Base-by-base conservation (phyloP, 257 asterid species). In the Ophiorrhiza pumila region DNA sequence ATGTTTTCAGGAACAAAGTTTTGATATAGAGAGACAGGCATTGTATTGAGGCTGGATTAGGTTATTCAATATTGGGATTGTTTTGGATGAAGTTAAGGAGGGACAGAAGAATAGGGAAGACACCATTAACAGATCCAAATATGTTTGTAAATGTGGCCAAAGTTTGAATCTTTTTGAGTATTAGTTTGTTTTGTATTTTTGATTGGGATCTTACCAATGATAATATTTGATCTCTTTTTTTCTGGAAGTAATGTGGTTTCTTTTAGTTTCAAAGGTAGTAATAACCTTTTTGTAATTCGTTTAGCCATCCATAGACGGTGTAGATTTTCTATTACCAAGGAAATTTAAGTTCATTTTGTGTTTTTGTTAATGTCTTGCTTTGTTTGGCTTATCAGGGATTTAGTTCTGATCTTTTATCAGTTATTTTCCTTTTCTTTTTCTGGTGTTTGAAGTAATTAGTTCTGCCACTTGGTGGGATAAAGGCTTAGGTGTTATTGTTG, bases 1-100 rank as follows among this genome's bases (percentile, higher is more conserved):
- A 65, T 68, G 45, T 37, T 80, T 89, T 77, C 96, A 91, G 93
- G 90, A 89, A 79, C 89, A 91, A 91, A 83, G 96, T 91, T 85
- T 80, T 88, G 90, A 90, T 90, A 81, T 91, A 88, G 89, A 81
- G 89, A 81, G 55, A 17, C 17, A 53, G 77, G 78, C 80, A 59
- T 37, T 70, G n/a, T 11, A 46, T 42, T 59, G 75, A 29, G n/a
- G 79, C 60, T 42, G 65, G 58, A 60, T 62, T 70, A 71, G 68
- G 65, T 63, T 60, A 65, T 41, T 50, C 45, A 37, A 32, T 29
- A 59, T 68, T 56, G 66, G 61, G 71, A 23, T 69, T 58, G 32
- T 59, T 57, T 75, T 75, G 69, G 66, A 58, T 45, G 79, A 68
- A 63, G 69, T 25, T 22, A 34, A 57, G 66, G 41, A 60, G 37